Conservation (phyloP, 768 basidiomycete genomes). For the Gloeophyllum trabeum region DNA sequence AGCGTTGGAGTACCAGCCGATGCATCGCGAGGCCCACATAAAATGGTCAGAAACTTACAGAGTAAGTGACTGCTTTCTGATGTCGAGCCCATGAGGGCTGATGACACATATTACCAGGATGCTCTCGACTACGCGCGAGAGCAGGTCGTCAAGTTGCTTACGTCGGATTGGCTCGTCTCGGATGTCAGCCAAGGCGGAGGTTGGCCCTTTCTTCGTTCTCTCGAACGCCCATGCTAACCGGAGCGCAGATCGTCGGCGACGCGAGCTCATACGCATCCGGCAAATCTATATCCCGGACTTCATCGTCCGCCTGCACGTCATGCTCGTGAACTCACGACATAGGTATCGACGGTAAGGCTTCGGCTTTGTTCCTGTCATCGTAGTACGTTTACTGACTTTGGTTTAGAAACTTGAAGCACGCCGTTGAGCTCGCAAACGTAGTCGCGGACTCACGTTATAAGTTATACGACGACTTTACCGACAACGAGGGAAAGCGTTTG, state of each 20-base stretch:
- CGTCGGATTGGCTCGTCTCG: conserved; percentile 64
- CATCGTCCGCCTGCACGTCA: conserved; percentile 71
- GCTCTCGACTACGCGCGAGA: conserved; percentile 56
- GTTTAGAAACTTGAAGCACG: conserved; percentile 62
- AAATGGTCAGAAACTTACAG: conserved; percentile 59
- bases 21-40: conserved; percentile 44
- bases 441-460: conserved; percentile 83
- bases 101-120: conserved; percentile 20
- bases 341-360: conserved; percentile 58
- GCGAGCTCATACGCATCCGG: conserved; percentile 71
- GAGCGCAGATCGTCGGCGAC: conserved; percentile 39
- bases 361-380: not conserved
- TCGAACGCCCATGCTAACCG: too few relatives aligned
- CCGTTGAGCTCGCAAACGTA: conserved; percentile 68
- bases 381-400: not conserved
- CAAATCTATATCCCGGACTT: conserved; percentile 87
- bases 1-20: conserved; percentile 40
- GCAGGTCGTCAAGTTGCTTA: conserved; percentile 59
- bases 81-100: not conserved
- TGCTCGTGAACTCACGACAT: conserved; percentile 52
- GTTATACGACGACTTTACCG: conserved; percentile 78
- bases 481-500: conserved; percentile 46
- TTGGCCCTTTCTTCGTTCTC: conserved; percentile 19
- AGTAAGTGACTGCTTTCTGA: conserved; percentile 22
- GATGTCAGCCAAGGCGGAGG: conserved; percentile 34